Percentiles rank a stretch among this genome's conserved stretches.
Conservation (phyloP, 2,329 filamentous ascomycete genomes). For the Huntiella savannae region DNA sequence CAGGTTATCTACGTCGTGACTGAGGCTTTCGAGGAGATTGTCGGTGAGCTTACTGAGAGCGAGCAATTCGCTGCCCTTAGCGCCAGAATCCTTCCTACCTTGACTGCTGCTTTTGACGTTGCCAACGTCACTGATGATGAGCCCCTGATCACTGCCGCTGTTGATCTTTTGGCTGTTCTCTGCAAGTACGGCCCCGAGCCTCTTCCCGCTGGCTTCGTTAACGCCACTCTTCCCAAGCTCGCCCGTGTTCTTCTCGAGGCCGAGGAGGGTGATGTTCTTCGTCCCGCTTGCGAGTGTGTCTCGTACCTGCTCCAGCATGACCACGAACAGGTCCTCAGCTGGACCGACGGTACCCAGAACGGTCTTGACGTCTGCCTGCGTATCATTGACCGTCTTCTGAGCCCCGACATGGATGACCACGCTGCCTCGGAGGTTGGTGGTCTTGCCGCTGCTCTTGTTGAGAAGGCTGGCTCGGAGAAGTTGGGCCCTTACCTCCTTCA, state of each 20-base stretch:
- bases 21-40: conserved; percentile 82
- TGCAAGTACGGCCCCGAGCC: conserved; percentile 70
- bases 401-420: conserved; percentile 71
- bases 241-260: conserved; percentile 66
- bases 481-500: conserved; percentile 80
- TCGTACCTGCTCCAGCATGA: conserved; percentile 84
- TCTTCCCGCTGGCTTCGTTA: conserved; percentile 70
- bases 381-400: conserved; percentile 80
- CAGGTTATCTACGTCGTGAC: conserved; percentile 74
- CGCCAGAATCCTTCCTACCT: conserved; percentile 65
- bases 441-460: conserved; percentile 81
- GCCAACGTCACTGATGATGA: conserved; percentile 71
- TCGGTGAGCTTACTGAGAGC: conserved; percentile 44
- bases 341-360: conserved; percentile 58
- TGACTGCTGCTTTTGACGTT: conserved; percentile 79
- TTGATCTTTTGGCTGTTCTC: conserved; percentile 64
- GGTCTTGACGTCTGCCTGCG: conserved; percentile 77
- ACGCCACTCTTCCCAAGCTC: conserved; percentile 70
- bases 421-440: conserved; percentile 92
- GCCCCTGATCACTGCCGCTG: conserved; percentile 67
- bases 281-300: conserved; percentile 67
- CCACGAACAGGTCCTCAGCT: conserved; percentile 72
- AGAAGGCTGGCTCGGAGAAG: conserved; percentile 80
- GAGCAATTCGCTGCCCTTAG: conserved; percentile 63
- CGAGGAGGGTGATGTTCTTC: conserved; percentile 71